Base-by-base conservation (phyloP, 1,284 basidiomycete genomes). In the Vanrija humicola region DNA sequence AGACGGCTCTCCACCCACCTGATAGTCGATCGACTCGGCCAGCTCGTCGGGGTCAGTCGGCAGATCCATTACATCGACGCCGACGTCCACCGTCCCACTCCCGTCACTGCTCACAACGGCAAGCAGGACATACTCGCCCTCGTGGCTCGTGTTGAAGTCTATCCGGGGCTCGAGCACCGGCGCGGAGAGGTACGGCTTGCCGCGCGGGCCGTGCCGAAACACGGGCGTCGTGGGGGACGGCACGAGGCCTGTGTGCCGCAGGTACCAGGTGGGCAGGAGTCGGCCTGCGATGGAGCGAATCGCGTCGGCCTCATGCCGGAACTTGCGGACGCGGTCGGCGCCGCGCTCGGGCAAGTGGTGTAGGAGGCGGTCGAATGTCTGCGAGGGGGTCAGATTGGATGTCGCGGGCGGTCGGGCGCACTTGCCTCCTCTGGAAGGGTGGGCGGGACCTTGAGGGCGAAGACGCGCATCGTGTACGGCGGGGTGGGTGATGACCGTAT, bases 71-170 rank as follows among this genome's bases (percentile, higher is more conserved):
- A 75, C 58, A 40, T 75, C 73, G 12, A 75, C 70, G 1, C 73
- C 73, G 14, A 73, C 56, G 2, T 67, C 59, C 7, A 28, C 28
- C 9, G 19, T 29, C 7, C n/a, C 28, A 1, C 23, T 47, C 5
- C 23, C 43, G 2, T 3, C 39, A 1, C 60, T 62, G 16, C 51
- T 42, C 4, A 50, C 48, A 0, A 68, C 58, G 0, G 63, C 67
- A 2, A 70, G 47, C 8, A 75, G 44, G 29, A 75, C 66, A 46
- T 63, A 73, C 10, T 46, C 40, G 0, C 67, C 66, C 49, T 75
- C 72, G 43, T 75, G 74, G 3, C 70, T 69, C 38, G 64, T 68
- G 54, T 74, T 75, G 54, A 69, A 74, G 38, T 66, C 70, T 9
- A 74, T 23, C 2, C 63, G 56, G 12, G 64, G 64, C 14, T 34